A percentile compares a stretch with the other conserved stretches of the same genome.
Conservation (phyloP, 2,329 filamentous ascomycete species). For the Trichoderma sp. region DNA sequence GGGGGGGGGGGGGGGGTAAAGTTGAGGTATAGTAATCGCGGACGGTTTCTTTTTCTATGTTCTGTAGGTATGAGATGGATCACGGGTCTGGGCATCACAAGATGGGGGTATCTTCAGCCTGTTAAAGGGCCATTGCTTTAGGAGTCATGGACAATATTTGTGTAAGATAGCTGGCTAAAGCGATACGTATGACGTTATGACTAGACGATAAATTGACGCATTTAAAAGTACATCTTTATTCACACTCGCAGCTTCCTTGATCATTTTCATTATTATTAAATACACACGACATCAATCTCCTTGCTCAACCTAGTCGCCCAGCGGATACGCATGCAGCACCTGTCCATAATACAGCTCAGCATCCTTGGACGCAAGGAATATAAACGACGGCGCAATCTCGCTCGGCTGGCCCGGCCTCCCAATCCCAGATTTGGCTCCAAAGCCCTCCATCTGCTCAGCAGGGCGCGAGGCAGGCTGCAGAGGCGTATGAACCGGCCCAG, state of each 20-base stretch:
- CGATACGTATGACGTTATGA: background rate
- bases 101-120: background rate
- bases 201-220: slow-evolving; percentile 6
- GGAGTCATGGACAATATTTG: background rate
- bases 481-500: slow-evolving; percentile 12
- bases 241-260: background rate
- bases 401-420: slow-evolving; percentile 47
- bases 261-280: background rate
- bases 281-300: background rate
- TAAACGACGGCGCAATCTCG: slow-evolving; percentile 46
- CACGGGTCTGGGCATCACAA: background rate
- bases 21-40: background rate
- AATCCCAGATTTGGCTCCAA: slow-evolving; percentile 42
- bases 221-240: background rate
- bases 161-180: slow-evolving; percentile 11
- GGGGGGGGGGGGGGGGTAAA: background rate
- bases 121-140: background rate
- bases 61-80: background rate
- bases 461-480: slow-evolving; percentile 46
- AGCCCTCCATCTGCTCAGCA: slow-evolving; percentile 48
- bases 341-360: slow-evolving; percentile 44
- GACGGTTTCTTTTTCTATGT: background rate
- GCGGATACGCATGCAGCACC: slow-evolving; percentile 43
- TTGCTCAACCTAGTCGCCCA: slow-evolving; percentile 38
- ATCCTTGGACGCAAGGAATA: slow-evolving; percentile 46